phyloP scores from a whole-genome alignment of 169 alveolate species.

The Plasmodium cynomolgi region DNA sequence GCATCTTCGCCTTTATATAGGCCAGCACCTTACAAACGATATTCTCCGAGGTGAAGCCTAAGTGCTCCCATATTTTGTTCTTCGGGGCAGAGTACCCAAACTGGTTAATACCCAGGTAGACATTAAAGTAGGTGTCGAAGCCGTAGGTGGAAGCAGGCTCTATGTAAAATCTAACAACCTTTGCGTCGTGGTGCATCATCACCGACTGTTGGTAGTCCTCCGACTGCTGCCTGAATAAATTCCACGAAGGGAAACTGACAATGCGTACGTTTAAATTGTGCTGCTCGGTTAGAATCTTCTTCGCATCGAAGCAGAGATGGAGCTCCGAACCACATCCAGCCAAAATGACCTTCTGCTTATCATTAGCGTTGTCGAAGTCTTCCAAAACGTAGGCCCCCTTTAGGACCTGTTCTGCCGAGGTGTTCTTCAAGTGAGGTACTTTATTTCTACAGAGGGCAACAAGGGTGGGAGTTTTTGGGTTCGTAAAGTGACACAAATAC shows the following conservation, averaged over 20 bases:
- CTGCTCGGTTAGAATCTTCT: conserved; percentile 67
- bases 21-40: conserved; percentile 47
- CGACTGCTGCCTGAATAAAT: conserved; percentile 80
- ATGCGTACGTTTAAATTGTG: conserved; percentile 80
- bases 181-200: conserved; percentile 54
- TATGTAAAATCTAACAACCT: conserved; percentile 49
- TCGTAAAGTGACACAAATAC: conserved; percentile 57
- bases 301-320: conserved; percentile 81
- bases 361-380: conserved; percentile 70
- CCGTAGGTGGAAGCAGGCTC: conserved; percentile 77
- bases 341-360: conserved; percentile 76
- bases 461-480: conserved; percentile 55
- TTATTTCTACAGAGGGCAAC: conserved; percentile 74
- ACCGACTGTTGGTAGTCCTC: conserved; percentile 73
- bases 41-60: conserved; percentile 55
- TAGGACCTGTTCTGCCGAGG: conserved; percentile 77
- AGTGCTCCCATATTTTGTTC: conserved; percentile 71
- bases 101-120: conserved; percentile 52
- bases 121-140: conserved; percentile 74
- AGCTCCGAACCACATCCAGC: conserved; percentile 84
- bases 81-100: conserved; percentile 79
- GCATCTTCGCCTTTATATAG: conserved; percentile 7
- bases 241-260: conserved; percentile 88
- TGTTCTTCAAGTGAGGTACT: conserved; percentile 78
- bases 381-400: conserved; percentile 84